Conservation (phyloP, 2,329 filamentous ascomycete genomes). For the Cercospora canescens region DNA sequence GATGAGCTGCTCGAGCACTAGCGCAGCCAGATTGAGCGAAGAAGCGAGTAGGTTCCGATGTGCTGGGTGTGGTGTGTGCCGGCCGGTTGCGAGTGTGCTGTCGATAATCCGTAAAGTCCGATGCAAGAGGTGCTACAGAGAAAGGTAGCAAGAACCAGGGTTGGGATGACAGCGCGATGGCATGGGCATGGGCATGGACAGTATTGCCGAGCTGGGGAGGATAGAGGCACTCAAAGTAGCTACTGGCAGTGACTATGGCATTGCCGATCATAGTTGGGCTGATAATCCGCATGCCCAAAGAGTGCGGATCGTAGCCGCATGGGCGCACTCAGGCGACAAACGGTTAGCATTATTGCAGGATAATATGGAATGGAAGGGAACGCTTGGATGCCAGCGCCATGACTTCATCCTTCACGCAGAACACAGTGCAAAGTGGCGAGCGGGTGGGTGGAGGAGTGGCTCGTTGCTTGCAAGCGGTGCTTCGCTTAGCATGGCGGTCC, state of each 20-base stretch:
- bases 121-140: background rate
- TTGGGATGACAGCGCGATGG: background rate
- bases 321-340: background rate
- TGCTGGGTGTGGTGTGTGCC: background rate
- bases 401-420: background rate
- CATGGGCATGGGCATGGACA: background rate
- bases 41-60: background rate
- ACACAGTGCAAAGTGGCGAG: background rate
- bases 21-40: background rate
- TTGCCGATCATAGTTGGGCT: slow-evolving; percentile 15
- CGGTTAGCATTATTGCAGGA: background rate
- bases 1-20: background rate
- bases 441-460: background rate
- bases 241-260: background rate
- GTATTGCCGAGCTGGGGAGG: background rate
- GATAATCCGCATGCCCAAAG: background rate
- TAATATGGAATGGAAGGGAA: background rate
- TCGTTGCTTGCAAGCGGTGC: background rate
- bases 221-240: background rate
- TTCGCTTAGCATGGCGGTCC: background rate
- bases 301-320: slow-evolving; percentile 3
- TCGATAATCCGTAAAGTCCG: background rate
- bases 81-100: background rate
- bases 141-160: background rate
- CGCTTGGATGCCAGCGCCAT: background rate